Evolutionary conservation across 371 early-diverging fungal species (phyloP).

Genomic region (Mortierella sp.): DNA sequence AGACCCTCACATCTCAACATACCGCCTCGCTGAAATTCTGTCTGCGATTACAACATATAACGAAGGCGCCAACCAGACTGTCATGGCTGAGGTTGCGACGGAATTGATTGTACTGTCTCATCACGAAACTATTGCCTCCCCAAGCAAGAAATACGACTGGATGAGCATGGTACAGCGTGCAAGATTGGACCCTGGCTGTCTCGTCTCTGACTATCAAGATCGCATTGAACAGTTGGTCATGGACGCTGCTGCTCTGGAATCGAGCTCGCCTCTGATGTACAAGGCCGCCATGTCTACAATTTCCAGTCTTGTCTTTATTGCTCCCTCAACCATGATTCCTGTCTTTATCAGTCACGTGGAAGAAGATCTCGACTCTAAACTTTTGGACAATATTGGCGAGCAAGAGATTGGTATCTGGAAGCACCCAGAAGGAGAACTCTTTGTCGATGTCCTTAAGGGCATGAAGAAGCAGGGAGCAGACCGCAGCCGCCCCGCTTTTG

Average conservation of each 20-base stretch:
- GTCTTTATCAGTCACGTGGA: conserved; percentile 61
- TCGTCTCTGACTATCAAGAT: conserved; percentile 64
- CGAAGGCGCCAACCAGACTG: conserved; percentile 51
- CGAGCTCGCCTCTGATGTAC: conserved; percentile 58
- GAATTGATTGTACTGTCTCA: conserved; percentile 79
- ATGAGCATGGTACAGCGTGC: conserved; percentile 84
- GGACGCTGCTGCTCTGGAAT: conserved; percentile 48
- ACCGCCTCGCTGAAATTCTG: conserved; percentile 73
- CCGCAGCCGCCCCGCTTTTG: conserved; percentile 67
- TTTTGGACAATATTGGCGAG: conserved; percentile 64
- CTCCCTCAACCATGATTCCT: conserved; percentile 62
- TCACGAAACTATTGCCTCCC: conserved; percentile 78
- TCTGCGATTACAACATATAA: conserved; percentile 72
- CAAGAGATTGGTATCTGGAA: conserved; percentile 76
- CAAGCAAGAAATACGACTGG: conserved; percentile 85
- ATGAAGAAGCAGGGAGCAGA: conserved; percentile 62
- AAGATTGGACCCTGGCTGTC: conserved; percentile 77
- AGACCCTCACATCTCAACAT: conserved; percentile 60
- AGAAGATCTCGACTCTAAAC: conserved; percentile 60
- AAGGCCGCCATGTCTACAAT: conserved; percentile 69
- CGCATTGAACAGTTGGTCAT: conserved; percentile 63
- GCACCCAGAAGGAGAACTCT: conserved; percentile 76
- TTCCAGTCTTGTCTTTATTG: conserved; percentile 71
- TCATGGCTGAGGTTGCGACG: conserved; percentile 67
- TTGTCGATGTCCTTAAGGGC: conserved; percentile 70